Evolutionary conservation across 805 yeast genomes (phyloP).

Genomic region (Saccharomycopsis malanga): DNA sequence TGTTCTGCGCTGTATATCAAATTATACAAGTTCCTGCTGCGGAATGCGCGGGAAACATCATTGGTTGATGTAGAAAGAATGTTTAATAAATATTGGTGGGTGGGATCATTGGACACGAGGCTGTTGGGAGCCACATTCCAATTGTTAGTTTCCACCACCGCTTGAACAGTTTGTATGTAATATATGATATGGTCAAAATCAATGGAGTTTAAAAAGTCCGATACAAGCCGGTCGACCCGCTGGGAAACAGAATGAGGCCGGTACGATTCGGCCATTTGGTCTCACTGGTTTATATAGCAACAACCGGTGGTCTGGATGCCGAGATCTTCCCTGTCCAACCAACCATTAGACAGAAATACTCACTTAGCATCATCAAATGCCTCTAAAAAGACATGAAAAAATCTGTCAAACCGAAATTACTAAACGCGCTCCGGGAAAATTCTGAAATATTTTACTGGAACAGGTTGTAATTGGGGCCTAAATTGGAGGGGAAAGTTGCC

Average conservation of each 20-base stretch:
- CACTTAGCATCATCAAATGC: too few relatives aligned
- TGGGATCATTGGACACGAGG: slow-evolving; percentile 13
- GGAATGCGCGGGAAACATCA: background rate
- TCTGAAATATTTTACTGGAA: too few relatives aligned
- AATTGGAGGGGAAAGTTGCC: too few relatives aligned
- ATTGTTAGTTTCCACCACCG: slow-evolving; percentile 1
- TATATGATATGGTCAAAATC: slow-evolving; percentile 17
- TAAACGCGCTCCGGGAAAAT: too few relatives aligned
- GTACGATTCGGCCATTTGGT: slow-evolving; percentile 5
- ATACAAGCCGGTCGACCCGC: slow-evolving; percentile 8
- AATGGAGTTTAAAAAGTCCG: slow-evolving; percentile 15
- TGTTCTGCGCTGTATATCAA: slow-evolving; percentile 10
- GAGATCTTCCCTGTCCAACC: too few relatives aligned
- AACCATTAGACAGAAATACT: too few relatives aligned
- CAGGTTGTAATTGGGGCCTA: too few relatives aligned
- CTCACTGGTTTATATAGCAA: too few relatives aligned
- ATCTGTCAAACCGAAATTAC: too few relatives aligned
- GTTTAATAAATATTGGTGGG: slow-evolving; percentile 14
- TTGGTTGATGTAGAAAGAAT: slow-evolving; percentile 5
- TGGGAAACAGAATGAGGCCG: slow-evolving; percentile 7
- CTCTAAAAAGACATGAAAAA: too few relatives aligned
- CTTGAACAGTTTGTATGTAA: slow-evolving; percentile 15
- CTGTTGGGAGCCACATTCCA: background rate
- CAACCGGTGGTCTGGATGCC: too few relatives aligned
- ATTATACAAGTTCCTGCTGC: background rate